phyloP scores from a whole-genome alignment of 805 yeast species.

The Wickerhamiella azyma region DNA sequence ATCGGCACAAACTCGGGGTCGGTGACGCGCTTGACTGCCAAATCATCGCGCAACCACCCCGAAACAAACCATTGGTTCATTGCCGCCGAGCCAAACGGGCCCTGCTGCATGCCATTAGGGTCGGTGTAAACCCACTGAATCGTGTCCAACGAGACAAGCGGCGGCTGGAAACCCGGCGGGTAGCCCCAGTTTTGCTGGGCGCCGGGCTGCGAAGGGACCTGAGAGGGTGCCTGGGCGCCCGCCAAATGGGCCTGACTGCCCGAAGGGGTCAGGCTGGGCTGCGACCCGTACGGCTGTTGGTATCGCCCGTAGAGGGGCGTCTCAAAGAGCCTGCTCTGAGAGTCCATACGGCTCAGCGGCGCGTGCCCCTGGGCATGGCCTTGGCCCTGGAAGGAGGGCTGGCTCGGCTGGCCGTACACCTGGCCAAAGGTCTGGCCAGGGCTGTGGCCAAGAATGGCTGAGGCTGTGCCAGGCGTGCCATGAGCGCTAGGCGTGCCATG shows the following conservation, averaged over 20 bases:
- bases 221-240: neutral
- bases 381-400: too few relatives aligned
- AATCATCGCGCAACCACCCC: constrained; percentile 42
- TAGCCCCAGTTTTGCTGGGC: constrained; percentile 2
- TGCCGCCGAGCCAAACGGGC: constrained; percentile 59
- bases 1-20: constrained; percentile 39
- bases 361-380: too few relatives aligned
- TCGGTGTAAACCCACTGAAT: constrained; percentile 65
- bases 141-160: constrained; percentile 27
- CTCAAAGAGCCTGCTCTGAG: constrained; percentile 4
- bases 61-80: constrained; percentile 70
- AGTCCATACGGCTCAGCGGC: constrained; percentile 1
- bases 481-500: too few relatives aligned
- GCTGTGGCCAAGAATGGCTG: too few relatives aligned
- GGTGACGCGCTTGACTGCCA: constrained; percentile 46
- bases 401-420: too few relatives aligned
- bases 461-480: too few relatives aligned
- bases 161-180: constrained; percentile 8
- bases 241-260: neutral
- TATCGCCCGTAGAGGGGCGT: neutral
- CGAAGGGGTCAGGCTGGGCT: neutral
- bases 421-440: too few relatives aligned
- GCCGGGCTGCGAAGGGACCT: too few relatives aligned
- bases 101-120: constrained; percentile 56
- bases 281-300: neutral